Base-by-base conservation (phyloP, 805 yeast species). In the Saccharomycopsis schoenii region DNA sequence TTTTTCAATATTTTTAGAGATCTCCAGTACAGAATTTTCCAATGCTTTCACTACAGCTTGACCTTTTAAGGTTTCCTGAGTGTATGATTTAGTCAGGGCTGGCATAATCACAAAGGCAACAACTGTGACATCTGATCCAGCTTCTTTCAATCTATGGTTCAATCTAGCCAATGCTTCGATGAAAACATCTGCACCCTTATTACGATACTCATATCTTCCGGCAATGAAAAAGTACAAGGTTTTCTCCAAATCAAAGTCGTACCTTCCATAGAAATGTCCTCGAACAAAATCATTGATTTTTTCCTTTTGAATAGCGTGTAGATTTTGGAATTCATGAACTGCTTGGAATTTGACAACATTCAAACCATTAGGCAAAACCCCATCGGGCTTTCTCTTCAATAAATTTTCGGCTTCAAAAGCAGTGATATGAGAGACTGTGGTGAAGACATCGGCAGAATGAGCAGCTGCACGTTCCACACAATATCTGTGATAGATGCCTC, bases 61-160 rank as follows among this genome's bases (percentile, higher is more conserved):
- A 55, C 97, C 96, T 75, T 87, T 89, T 68, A 93, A 80, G 4
- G 98, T 94, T 72, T 93, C 98, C 39, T 91, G 96, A 1, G 98
- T 94, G 74, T 90, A 93, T 0, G 97, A 92, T 68, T 88, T 86
- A 61, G 96, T 92, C 58, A 85, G 83, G 17, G 97, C 98, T 2
- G 99, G 99, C 98, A 94, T 94, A 73, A 93, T 93, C 69, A 93
- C 90, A 71, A 93, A 93, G 11, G 98, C 98, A 54, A 93, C 97
- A 21, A 93, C 94, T 0, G 98, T 93, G 79, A 86, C 88, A 68
- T 87, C 89, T 5, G 97, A 88, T 51, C 89, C 89, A 4, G 83
- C 74, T 61, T 83, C 85, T 76, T 94, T 90, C 70, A 93, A 82
- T 63, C 85, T 81, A 73, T 93, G 93, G 75, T 93, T 93, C 70